These are phyloP conservation scores for Mollisiaceae sp. DNA, from an alignment of 2,329 filamentous ascomycete genomes.

Conservation along the genomic window DNA sequence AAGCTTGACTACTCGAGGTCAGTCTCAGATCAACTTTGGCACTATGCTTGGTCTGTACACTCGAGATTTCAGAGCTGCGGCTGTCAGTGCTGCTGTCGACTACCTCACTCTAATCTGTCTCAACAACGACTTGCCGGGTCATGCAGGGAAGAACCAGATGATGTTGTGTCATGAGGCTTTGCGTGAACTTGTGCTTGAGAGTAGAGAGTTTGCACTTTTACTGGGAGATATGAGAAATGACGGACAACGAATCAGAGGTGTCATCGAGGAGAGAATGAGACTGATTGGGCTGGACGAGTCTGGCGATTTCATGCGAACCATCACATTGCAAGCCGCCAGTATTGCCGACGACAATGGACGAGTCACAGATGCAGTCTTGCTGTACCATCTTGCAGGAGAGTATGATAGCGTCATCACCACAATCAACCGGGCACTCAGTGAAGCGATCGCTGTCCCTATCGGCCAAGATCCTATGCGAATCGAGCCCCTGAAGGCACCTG, in stretches of 20 bases:
- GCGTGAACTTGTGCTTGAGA: constrained; percentile 94
- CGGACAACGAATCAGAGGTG: constrained; percentile 81
- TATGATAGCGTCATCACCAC: constrained; percentile 94
- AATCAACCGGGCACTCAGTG: constrained; percentile 86
- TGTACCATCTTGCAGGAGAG: constrained; percentile 94
- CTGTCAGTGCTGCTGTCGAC: constrained; percentile 88
- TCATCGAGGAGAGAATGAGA: constrained; percentile 82
- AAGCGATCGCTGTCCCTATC: constrained; percentile 85
- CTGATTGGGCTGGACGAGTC: constrained; percentile 82
- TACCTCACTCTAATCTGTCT: constrained; percentile 92
- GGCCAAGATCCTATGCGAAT: constrained; percentile 78
- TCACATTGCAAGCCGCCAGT: constrained; percentile 89
- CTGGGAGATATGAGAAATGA: constrained; percentile 90
- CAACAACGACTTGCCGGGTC: constrained; percentile 80
- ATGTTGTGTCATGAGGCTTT: constrained; percentile 90
- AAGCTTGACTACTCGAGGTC: constrained; percentile 68
- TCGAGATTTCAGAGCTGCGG: constrained; percentile 88
- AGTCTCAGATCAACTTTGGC: constrained; percentile 90
- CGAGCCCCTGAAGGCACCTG: constrained; percentile 55
- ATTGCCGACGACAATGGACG: constrained; percentile 94
- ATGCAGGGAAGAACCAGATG: constrained; percentile 76
- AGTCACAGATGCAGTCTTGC: constrained; percentile 88
- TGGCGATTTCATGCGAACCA: constrained; percentile 85
- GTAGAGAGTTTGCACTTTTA: constrained; percentile 90
- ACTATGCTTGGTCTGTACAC: constrained; percentile 95